These are phyloP conservation scores for Wickerhamiella qilinensis DNA, from an alignment of 805 yeast species.

Conservation along the genomic window DNA sequence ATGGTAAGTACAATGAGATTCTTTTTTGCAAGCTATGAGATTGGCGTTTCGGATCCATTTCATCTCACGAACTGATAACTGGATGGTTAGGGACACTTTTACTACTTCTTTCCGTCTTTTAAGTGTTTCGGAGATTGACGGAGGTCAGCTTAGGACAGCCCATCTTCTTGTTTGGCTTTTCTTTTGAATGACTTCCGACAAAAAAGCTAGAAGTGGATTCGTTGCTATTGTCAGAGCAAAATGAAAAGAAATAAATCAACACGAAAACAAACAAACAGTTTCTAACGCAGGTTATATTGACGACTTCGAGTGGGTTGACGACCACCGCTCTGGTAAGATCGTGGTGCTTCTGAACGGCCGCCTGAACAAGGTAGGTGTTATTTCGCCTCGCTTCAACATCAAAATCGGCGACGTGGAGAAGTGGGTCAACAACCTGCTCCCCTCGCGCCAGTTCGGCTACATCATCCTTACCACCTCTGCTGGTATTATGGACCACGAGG, in stretches of 20 bases:
- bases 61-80: slow-evolving; percentile 82
- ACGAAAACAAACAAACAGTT: background rate
- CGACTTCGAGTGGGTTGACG: slow-evolving; percentile 95
- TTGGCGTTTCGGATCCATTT: background rate
- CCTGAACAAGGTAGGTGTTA: slow-evolving; percentile 97
- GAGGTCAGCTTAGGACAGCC: background rate
- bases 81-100: slow-evolving; percentile 83
- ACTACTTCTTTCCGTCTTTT: slow-evolving; percentile 93
- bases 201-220: too few species aligned
- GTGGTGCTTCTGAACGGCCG: slow-evolving; percentile 96
- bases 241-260: too few species aligned
- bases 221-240: too few species aligned
- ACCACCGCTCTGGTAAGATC: slow-evolving; percentile 97
- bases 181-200: background rate
- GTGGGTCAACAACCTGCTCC: slow-evolving; percentile 96
- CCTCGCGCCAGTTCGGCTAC: slow-evolving; percentile 98
- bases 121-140: slow-evolving; percentile 77
- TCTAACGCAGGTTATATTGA: slow-evolving; percentile 58
- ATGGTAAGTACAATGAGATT: slow-evolving; percentile 39
- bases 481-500: slow-evolving; percentile 99
- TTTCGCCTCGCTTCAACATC: slow-evolving; percentile 97
- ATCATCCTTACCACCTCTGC: slow-evolving; percentile 97
- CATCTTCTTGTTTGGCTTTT: too few species aligned
- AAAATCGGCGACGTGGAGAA: slow-evolving; percentile 90
- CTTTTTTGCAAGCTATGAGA: background rate